These are phyloP conservation scores for Theileria parva DNA, from an alignment of 169 alveolate species.

Conservation along the genomic window DNA sequence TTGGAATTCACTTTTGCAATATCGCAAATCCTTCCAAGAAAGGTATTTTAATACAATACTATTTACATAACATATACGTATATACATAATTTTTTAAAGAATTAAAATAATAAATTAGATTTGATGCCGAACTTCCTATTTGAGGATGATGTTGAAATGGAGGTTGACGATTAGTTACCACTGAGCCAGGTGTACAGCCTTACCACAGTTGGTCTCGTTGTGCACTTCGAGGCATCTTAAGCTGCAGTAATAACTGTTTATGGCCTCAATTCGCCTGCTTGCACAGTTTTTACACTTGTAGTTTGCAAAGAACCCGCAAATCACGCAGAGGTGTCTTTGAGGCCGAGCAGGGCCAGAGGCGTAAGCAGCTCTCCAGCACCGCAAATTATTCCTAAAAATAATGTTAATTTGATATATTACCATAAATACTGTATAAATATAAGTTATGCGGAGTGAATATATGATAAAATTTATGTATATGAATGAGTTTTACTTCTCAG, in stretches of 20 bases:
- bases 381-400: conserved; percentile 57
- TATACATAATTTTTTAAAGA: background rate
- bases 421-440: background rate
- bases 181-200: conserved; percentile 53
- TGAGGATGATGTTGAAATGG: conserved; percentile 41
- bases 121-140: conserved; percentile 58
- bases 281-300: conserved; percentile 76
- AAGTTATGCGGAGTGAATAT: background rate
- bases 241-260: conserved; percentile 72
- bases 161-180: conserved; percentile 41
- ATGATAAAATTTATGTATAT: conserved; percentile 10
- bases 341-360: conserved; percentile 67
- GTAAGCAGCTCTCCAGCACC: conserved; percentile 72
- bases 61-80: background rate
- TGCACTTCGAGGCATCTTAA: conserved; percentile 72
- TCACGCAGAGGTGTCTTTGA: conserved; percentile 70
- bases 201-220: conserved; percentile 75
- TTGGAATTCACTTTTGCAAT: conserved; percentile 86
- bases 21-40: conserved; percentile 61
- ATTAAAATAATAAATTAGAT: background rate
- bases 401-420: background rate
- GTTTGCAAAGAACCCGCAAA: conserved; percentile 75
- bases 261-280: conserved; percentile 57
- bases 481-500: conserved; percentile 62
- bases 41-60: background rate